phyloP scores from a whole-genome alignment of 148 eudicot species.

The Rhododendron henanense region DNA sequence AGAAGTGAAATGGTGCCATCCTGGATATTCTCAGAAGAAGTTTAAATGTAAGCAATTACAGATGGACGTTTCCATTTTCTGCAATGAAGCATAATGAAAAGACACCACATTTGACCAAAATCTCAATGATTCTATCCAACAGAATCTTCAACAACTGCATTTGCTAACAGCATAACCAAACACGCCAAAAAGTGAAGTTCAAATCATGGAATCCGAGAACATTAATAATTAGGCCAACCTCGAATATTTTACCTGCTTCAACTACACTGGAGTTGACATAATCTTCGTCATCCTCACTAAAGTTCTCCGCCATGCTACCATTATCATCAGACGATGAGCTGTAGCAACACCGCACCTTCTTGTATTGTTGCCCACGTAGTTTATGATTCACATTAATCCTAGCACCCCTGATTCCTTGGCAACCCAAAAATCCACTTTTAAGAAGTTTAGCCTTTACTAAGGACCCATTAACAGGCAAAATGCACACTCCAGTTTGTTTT shows the following conservation, averaged over 20 bases:
- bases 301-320: slow-evolving; percentile 87
- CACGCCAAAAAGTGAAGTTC: neutral
- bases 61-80: neutral
- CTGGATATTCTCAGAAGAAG: neutral
- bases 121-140: neutral
- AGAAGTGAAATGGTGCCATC: neutral
- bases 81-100: neutral
- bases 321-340: slow-evolving; percentile 85
- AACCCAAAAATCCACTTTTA: slow-evolving; percentile 61
- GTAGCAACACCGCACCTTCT: slow-evolving; percentile 48
- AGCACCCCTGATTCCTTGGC: slow-evolving; percentile 28
- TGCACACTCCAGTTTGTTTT: slow-evolving; percentile 48
- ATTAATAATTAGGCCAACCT: neutral
- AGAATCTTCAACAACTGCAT: neutral
- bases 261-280: slow-evolving; percentile 76
- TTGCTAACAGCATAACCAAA: slow-evolving; percentile 4
- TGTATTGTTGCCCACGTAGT: slow-evolving; percentile 26
- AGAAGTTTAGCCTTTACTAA: slow-evolving; percentile 30
- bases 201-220: neutral
- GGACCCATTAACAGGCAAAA: slow-evolving; percentile 38
- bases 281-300: slow-evolving; percentile 69
- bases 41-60: neutral
- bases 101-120: neutral
- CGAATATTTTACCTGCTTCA: slow-evolving; percentile 71
- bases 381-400: slow-evolving; percentile 30